These are phyloP conservation scores for Neurospora sp. DNA, from an alignment of 2,329 filamentous ascomycete species.

Conservation along the genomic window DNA sequence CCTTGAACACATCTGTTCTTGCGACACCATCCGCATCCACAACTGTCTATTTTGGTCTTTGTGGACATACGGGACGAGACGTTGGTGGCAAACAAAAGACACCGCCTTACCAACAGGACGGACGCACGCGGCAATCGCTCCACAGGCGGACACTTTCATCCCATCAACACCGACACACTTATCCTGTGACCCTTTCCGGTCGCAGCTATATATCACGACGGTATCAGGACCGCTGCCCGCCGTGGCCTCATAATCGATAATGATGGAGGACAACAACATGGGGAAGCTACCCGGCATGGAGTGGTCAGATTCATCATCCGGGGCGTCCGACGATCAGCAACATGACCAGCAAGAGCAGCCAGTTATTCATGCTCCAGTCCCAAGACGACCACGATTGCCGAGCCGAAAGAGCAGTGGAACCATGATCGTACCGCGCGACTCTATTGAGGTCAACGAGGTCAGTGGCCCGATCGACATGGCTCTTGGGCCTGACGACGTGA, in stretches of 20 bases:
- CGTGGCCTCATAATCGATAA: not conserved
- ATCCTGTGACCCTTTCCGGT: not conserved
- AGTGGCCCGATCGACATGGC: slow-evolving; percentile 59
- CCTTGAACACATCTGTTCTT: not conserved
- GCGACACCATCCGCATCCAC: not conserved
- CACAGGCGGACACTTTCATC: not conserved
- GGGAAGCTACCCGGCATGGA: slow-evolving; percentile 16
- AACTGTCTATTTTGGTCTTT: not conserved
- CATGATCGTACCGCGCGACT: slow-evolving; percentile 69
- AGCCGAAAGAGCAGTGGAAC: slow-evolving; percentile 74
- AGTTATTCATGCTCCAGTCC: slow-evolving; percentile 40
- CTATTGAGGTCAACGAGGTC: slow-evolving; percentile 44
- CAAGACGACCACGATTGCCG: slow-evolving; percentile 55
- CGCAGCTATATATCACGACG: not conserved
- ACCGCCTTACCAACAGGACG: not conserved
- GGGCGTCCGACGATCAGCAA: slow-evolving; percentile 21
- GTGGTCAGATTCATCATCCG: slow-evolving; percentile 26
- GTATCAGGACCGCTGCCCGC: not conserved
- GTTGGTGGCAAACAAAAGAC: not conserved
- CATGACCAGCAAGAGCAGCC: slow-evolving; percentile 25
- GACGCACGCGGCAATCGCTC: not conserved
- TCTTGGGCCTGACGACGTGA: slow-evolving; percentile 77
- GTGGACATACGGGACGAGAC: not conserved
- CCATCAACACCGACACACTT: not conserved
- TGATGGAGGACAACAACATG: slow-evolving; percentile 14